Percentiles rank a stretch among this genome's conserved stretches.
Evolutionary conservation across 1,284 basidiomycete species (phyloP).

Genomic region (Macrocystidia cucumis): DNA sequence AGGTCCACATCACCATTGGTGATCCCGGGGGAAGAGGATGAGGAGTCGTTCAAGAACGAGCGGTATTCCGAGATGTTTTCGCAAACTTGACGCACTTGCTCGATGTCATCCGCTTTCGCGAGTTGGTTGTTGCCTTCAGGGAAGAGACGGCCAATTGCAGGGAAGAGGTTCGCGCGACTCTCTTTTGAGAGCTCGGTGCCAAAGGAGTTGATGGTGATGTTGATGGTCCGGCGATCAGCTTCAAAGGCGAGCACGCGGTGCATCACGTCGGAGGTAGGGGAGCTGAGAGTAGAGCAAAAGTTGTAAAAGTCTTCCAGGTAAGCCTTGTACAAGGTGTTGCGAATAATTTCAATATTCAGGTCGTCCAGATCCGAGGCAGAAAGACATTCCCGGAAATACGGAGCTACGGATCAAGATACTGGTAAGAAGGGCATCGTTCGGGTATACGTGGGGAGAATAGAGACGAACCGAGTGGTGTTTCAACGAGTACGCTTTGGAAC

Average conservation of each 20-base stretch:
- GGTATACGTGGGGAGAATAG: conserved; percentile 3
- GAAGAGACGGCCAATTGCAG: conserved; percentile 88
- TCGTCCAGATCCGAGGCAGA: conserved; percentile 96
- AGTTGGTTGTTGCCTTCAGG: conserved; percentile 95
- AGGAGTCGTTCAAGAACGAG: conserved; percentile 74
- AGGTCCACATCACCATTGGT: conserved; percentile 38
- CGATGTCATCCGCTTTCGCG: conserved; percentile 92
- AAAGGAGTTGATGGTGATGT: conserved; percentile 99
- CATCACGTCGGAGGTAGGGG: conserved; percentile 89
- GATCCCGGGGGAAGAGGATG: conserved; percentile 22
- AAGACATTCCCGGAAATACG: conserved; percentile 95
- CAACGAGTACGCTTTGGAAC: conserved; percentile 94
- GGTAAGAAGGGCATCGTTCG: no score
- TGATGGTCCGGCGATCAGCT: conserved; percentile 94
- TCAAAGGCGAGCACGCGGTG: conserved; percentile 88
- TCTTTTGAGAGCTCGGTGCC: conserved; percentile 94
- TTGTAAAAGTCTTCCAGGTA: conserved; percentile 97
- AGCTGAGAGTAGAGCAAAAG: conserved; percentile 76
- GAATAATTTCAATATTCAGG: conserved; percentile 99
- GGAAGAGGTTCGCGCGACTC: conserved; percentile 93
- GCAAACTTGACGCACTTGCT: conserved; percentile 85
- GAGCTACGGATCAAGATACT: conserved; percentile 46
- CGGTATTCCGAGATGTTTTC: conserved; percentile 90
- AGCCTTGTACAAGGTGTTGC: conserved; percentile 99
- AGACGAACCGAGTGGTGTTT: conserved; percentile 83